Base-by-base conservation (phyloP, 2,329 filamentous ascomycete genomes). In the Xylariaceae sp. region DNA sequence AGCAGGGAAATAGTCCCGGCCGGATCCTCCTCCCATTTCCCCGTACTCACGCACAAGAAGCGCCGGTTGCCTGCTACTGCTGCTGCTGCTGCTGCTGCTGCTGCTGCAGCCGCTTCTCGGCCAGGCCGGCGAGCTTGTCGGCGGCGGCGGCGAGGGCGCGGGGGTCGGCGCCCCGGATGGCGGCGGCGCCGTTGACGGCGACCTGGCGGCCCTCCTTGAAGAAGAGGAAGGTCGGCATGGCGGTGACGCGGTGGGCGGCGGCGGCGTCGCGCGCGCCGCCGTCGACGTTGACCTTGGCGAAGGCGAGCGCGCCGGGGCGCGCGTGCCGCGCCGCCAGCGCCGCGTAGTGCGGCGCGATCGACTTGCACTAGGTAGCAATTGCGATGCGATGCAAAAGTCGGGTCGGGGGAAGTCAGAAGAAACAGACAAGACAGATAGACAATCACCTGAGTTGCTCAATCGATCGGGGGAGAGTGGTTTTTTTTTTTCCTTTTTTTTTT, bases 241-340 rank as follows among this genome's bases (percentile, higher is more conserved):
- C 66, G 17, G 64, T 60, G 49, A 78, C 60, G 51, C 60, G 57
- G 48, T 75, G 68, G 40, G 64, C 58, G 11, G 53, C 49, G 33
- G 72, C 66, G 14, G 72, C 60, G 32, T 70, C 67, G 36, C 66
- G 59, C 8, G 67, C 63, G 28, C 67, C 63, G 28, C 61, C 56
- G 54, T 78, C 75, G 51, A 73, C 72, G 58, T 79, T 67, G 54
- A 78, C 66, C 56, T 74, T 73, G 50, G 69, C 71, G 42, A 78
- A 78, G 42, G 64, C 63, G 31, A 70, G 63, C 27, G 59, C 55
- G 32, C 65, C 60, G 13, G 61, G 59, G 16, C 59, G 42, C 36
- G 52, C 43, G 48, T 61, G 55, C 25, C 55, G 44, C 30, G 52
- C 52, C 29, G 72, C 66, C 33, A 75, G 63, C 49, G 65, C 59